Percentiles rank a stretch among this genome's conserved stretches.
Evolutionary conservation across 2,329 filamentous ascomycete species (phyloP).

Genomic region (Lachnum nothofagi): DNA sequence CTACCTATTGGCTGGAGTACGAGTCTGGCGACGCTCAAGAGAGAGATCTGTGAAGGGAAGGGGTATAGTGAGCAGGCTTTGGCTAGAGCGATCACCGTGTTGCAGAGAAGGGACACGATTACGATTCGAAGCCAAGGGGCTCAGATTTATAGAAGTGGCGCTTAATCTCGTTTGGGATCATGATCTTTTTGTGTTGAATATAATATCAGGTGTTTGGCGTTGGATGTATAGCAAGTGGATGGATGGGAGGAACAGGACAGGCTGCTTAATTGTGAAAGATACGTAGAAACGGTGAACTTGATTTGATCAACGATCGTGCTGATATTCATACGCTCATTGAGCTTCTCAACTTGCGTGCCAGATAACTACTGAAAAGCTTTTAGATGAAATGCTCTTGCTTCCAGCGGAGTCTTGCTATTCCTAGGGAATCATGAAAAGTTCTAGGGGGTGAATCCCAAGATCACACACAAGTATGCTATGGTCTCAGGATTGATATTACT

Average conservation of each 20-base stretch:
- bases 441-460: too few relatives aligned
- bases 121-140: constrained; percentile 72
- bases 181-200: constrained; percentile 3
- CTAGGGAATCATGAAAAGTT: too few relatives aligned
- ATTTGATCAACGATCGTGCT: background rate
- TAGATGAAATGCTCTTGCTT: too few relatives aligned
- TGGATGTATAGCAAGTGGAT: background rate
- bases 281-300: constrained; percentile 4
- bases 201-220: constrained; percentile 5
- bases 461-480: too few relatives aligned
- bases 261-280: background rate
- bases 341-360: too few relatives aligned
- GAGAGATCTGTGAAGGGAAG: constrained; percentile 88
- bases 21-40: constrained; percentile 74
- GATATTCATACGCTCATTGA: too few relatives aligned
- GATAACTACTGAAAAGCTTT: too few relatives aligned
- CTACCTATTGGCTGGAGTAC: constrained; percentile 95
- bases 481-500: too few relatives aligned
- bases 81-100: constrained; percentile 75
- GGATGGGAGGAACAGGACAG: background rate
- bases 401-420: too few relatives aligned
- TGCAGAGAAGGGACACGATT: constrained; percentile 83
- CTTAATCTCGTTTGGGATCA: constrained; percentile 37
- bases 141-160: constrained; percentile 69
- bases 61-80: constrained; percentile 84